Evolutionary conservation across 2,329 filamentous ascomycete genomes (phyloP).

Genomic region (Epichloe amarillans): DNA sequence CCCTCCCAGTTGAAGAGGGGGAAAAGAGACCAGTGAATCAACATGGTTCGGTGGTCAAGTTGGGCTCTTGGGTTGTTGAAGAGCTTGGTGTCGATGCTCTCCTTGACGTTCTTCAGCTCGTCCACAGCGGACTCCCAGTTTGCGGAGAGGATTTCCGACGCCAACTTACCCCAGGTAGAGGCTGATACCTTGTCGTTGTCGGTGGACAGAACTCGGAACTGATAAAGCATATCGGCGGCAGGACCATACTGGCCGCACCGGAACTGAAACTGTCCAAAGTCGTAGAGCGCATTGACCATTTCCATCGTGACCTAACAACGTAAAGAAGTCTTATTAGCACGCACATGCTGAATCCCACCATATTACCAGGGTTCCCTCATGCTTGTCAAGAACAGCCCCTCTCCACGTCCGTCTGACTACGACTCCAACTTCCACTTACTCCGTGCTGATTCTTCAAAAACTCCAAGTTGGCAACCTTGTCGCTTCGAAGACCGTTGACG

Average conservation of each 20-base stretch:
- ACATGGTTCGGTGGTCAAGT: conserved; percentile 90
- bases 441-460: conserved; percentile 94
- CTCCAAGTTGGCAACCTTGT: conserved; percentile 98
- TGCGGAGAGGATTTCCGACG: conserved; percentile 84
- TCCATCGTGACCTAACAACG: conserved; percentile 61
- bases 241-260: conserved; percentile 88
- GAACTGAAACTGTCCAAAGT: conserved; percentile 96
- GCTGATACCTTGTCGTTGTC: conserved; percentile 96
- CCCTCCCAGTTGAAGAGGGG: conserved; percentile 96
- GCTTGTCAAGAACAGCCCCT: neutral
- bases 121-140: conserved; percentile 93
- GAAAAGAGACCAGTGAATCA: conserved; percentile 97
- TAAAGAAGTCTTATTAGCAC: neutral
- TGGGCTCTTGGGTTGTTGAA: conserved; percentile 95
- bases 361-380: too few relatives aligned
- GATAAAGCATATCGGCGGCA: conserved; percentile 86
- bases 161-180: conserved; percentile 96
- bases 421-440: conserved; percentile 41
- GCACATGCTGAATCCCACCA: neutral
- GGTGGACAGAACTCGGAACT: conserved; percentile 94
- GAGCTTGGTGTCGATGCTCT: conserved; percentile 83
- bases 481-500: conserved; percentile 77
- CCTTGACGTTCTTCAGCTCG: conserved; percentile 80
- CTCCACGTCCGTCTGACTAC: conserved; percentile 2
- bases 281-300: conserved; percentile 92